Evolutionary conservation across 225 moss, liverwort and hornwort genomes (phyloP).

Genomic region (Takakia lepidozioides): DNA sequence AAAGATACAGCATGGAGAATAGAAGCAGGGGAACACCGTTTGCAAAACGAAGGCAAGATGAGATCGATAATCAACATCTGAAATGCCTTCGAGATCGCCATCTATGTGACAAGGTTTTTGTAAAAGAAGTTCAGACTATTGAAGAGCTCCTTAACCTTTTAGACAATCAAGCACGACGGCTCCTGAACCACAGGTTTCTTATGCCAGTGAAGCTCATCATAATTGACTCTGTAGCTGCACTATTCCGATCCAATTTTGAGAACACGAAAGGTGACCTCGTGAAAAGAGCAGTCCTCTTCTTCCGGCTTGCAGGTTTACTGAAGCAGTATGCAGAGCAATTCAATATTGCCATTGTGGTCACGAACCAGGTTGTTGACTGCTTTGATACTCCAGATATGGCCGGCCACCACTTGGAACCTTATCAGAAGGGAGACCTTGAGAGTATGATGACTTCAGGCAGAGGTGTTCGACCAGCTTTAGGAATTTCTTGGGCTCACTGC

Average conservation of each 20-base stretch:
- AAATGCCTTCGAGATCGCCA: slow-evolving; percentile 1
- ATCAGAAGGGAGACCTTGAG: neutral
- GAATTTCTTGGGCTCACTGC: slow-evolving; percentile 32
- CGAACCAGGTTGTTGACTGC: slow-evolving; percentile 34
- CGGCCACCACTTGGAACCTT: neutral
- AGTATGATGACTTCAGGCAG: slow-evolving; percentile 30
- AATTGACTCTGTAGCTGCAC: slow-evolving; percentile 34
- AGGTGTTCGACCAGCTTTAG: slow-evolving; percentile 27
- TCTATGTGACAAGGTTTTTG: slow-evolving; percentile 29
- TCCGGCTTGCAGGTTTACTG: slow-evolving; percentile 24
- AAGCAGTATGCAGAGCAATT: slow-evolving; percentile 22
- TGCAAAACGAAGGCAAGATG: neutral
- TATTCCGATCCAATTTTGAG: slow-evolving; percentile 34
- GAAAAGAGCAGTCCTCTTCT: slow-evolving; percentile 17
- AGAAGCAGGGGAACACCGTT: too few relatives aligned
- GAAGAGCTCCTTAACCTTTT: slow-evolving; percentile 25
- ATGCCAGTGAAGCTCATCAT: slow-evolving; percentile 40
- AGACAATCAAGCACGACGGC: slow-evolving; percentile 6
- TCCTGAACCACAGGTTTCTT: slow-evolving; percentile 13
- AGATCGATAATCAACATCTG: neutral
- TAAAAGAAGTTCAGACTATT: slow-evolving; percentile 25
- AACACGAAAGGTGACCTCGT: slow-evolving; percentile 9
- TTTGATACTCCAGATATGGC: too few relatives aligned
- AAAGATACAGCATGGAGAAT: too few relatives aligned
- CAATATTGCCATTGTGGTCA: slow-evolving; percentile 29